A percentile compares a stretch with the other conserved stretches of the same genome.
These are phyloP conservation scores for Plasmodium yoelii DNA, from an alignment of 169 alveolate genomes.

Conservation along the genomic window DNA sequence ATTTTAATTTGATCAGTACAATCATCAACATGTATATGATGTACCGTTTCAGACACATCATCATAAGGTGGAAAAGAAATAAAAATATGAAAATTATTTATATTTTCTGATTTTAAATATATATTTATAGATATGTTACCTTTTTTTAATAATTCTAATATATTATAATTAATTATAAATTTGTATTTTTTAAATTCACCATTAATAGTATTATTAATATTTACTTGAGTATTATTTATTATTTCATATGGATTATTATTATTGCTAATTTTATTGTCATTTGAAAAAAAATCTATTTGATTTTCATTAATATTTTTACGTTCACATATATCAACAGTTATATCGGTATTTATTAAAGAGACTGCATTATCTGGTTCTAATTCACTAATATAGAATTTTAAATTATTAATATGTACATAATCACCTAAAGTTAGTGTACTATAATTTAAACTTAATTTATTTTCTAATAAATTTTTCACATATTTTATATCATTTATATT, in stretches of 20 bases:
- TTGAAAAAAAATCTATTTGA: neutral
- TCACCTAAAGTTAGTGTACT: conserved; percentile 60
- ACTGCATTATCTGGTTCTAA: conserved; percentile 73
- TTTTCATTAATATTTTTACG: neutral
- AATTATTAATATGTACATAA: conserved; percentile 48
- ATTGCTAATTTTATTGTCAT: neutral
- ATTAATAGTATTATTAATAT: conserved; percentile 11
- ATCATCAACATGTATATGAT: conserved; percentile 57
- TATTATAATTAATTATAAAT: conserved; percentile 19
- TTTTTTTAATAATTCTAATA: conserved; percentile 42
- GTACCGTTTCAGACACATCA: conserved; percentile 25
- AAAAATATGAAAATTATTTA: conserved; percentile 9
- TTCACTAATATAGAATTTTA: conserved; percentile 52
- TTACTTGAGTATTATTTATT: conserved; percentile 12
- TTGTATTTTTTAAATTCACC: conserved; percentile 43
- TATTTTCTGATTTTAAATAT: neutral
- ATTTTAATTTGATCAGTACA: conserved; percentile 15
- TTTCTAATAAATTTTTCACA: conserved; percentile 68
- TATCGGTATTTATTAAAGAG: conserved; percentile 55
- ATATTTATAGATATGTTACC: conserved; percentile 21
- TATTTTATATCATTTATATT: conserved; percentile 45
- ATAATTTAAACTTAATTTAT: conserved; percentile 50
- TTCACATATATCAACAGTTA: conserved; percentile 62
- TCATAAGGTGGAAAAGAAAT: conserved; percentile 61
- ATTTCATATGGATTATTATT: conserved; percentile 10